These are phyloP conservation scores for Tricholoma flavovirens DNA, from an alignment of 768 basidiomycete genomes.

Conservation along the genomic window DNA sequence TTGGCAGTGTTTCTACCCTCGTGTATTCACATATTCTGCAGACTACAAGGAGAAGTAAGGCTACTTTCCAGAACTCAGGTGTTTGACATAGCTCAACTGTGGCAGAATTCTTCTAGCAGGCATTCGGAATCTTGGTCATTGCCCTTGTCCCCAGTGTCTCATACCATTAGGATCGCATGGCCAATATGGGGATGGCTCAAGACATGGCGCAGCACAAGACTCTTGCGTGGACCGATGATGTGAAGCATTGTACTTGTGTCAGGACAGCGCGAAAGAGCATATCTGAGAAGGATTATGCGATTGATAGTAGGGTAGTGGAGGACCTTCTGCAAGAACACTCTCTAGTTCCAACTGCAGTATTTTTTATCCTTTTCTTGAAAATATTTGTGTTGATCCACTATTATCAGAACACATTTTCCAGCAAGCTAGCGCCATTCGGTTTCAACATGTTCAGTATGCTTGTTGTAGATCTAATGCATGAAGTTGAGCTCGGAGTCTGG, in stretches of 20 bases:
- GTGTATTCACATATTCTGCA: no score
- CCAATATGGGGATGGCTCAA: background rate
- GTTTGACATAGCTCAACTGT: background rate
- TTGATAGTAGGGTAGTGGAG: conserved; percentile 14
- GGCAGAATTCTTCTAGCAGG: no score
- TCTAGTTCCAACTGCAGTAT: background rate
- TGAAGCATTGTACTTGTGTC: conserved; percentile 7
- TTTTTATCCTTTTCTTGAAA: background rate
- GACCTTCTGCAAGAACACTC: conserved; percentile 20
- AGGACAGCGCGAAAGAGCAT: conserved; percentile 16
- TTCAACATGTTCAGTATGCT: no score
- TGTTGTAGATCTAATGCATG: no score
- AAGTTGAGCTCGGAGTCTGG: no score
- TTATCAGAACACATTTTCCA: background rate
- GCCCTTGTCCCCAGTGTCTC: no score
- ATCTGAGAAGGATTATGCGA: conserved; percentile 19
- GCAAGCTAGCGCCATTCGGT: background rate
- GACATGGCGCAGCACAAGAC: conserved; percentile 10
- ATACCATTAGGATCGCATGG: no score
- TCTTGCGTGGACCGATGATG: background rate
- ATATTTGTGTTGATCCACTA: no score
- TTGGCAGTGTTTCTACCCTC: background rate
- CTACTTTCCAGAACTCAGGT: background rate
- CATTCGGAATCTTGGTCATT: no score
- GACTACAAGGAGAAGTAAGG: no score